Evolutionary conservation across 768 basidiomycete genomes (phyloP).

Genomic region (Neoboletus subvelutipes): DNA sequence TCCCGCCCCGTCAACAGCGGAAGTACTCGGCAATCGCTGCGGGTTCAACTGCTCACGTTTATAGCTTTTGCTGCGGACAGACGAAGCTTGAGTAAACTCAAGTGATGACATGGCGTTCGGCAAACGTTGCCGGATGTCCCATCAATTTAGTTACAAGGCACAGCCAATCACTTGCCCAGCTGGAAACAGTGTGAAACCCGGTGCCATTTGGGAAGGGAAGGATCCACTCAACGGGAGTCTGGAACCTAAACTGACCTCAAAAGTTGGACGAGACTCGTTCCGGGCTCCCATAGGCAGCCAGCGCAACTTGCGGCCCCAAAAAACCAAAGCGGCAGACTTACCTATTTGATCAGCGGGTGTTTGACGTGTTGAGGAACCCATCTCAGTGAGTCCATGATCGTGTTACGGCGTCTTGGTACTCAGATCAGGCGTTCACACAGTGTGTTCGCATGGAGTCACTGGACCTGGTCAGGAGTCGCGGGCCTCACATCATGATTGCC

Average conservation of each 20-base stretch:
- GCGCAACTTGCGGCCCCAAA: constrained; percentile 10
- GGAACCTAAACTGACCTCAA: constrained; percentile 4
- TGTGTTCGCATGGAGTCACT: constrained; percentile 10
- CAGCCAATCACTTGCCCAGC: constrained; percentile 23
- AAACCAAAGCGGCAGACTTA: constrained; percentile 6
- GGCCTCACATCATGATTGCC: constrained; percentile 30
- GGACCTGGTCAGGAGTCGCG: constrained; percentile 9
- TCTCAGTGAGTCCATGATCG: constrained; percentile 18
- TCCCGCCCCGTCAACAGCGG: constrained; percentile 26
- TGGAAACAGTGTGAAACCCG: constrained; percentile 30
- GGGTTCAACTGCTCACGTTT: constrained; percentile 8
- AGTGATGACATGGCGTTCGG: constrained; percentile 24
- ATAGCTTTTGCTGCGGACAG: constrained; percentile 21
- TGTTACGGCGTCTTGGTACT: constrained; percentile 19
- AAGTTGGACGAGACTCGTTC: constrained; percentile 6
- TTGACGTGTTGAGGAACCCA: constrained; percentile 19
- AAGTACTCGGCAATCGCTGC: constrained; percentile 21
- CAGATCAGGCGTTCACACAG: constrained; percentile 9
- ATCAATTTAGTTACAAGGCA: constrained; percentile 33
- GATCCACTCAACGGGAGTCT: constrained; percentile 14
- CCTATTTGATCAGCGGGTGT: constrained; percentile 1
- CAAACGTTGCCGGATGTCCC: constrained; percentile 18
- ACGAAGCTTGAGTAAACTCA: constrained; percentile 1
- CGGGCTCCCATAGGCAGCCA: constrained; percentile 15
- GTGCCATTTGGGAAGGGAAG: constrained; percentile 23